Evolutionary conservation across 768 basidiomycete genomes (phyloP).

Genomic region (Boletus sp.): DNA sequence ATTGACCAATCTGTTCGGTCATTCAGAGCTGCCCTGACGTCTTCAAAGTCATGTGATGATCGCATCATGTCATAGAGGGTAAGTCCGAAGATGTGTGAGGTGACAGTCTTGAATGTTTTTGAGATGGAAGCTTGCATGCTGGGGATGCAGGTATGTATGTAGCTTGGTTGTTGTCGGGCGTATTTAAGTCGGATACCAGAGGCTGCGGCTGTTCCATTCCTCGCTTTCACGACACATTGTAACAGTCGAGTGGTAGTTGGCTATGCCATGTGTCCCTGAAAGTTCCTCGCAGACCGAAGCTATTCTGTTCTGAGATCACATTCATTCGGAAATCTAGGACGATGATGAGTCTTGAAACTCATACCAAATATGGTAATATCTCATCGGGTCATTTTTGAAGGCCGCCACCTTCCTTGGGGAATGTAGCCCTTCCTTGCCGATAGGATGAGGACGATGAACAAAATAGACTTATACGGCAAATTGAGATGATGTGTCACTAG

Average conservation of each 20-base stretch:
- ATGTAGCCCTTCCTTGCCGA: background rate
- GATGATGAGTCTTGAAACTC: background rate
- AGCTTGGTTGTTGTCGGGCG: background rate
- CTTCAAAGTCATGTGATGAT: slow-evolving; percentile 20
- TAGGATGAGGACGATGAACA: slow-evolving; percentile 6
- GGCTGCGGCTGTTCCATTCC: background rate
- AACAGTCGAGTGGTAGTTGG: too few relatives aligned
- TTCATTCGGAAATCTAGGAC: background rate
- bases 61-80: slow-evolving; percentile 18
- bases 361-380: background rate
- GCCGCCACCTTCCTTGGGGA: too few relatives aligned
- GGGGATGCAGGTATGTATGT: background rate
- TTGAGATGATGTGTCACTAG: too few relatives aligned
- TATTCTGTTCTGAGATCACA: too few relatives aligned
- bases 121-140: slow-evolving; percentile 6
- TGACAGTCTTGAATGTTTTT: background rate
- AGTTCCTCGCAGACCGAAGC: too few relatives aligned
- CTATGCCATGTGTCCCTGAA: too few relatives aligned
- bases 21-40: slow-evolving; percentile 15
- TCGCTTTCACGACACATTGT: too few relatives aligned
- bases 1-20: slow-evolving; percentile 21
- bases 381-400: too few relatives aligned
- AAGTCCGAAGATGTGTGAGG: slow-evolving; percentile 1
- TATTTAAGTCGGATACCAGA: background rate
- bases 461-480: background rate